These are phyloP conservation scores for Vaccinium macrocarpon DNA, from an alignment of 148 eudicot genomes.

Conservation along the genomic window DNA sequence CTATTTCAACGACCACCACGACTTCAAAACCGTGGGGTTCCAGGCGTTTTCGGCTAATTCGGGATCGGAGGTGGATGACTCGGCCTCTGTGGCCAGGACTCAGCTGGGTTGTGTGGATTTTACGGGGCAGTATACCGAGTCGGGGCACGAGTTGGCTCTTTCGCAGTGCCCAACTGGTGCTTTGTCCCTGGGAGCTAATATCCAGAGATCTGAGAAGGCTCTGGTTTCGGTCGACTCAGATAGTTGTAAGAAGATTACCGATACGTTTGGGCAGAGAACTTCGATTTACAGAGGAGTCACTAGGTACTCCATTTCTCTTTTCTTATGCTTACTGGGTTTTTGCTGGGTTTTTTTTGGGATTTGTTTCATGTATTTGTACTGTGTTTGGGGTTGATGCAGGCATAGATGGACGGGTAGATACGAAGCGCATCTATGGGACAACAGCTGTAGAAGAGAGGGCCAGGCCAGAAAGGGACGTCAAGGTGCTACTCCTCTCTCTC, in stretches of 20 bases:
- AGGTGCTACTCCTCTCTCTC: constrained; percentile 44
- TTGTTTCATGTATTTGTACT: neutral
- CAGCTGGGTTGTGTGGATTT: constrained; percentile 32
- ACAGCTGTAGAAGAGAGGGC: constrained; percentile 98
- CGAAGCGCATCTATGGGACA: constrained; percentile 99
- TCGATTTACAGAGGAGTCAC: constrained; percentile 98
- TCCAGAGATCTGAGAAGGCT: constrained; percentile 33
- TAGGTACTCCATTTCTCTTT: constrained; percentile 35
- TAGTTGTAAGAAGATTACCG: constrained; percentile 58
- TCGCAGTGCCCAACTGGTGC: constrained; percentile 25
- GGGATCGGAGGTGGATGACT: constrained; percentile 91
- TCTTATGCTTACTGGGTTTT: neutral
- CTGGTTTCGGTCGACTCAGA: constrained; percentile 41
- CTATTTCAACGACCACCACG: constrained; percentile 43
- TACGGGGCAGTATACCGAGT: constrained; percentile 41
- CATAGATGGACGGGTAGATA: constrained; percentile 99
- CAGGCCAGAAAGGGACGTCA: constrained; percentile 99
- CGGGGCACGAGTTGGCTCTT: constrained; percentile 40
- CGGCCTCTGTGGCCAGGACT: constrained; percentile 31
- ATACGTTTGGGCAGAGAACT: constrained; percentile 92
- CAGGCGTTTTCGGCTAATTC: constrained; percentile 71
- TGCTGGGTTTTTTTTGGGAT: neutral
- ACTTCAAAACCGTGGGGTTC: constrained; percentile 38
- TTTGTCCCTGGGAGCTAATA: constrained; percentile 48
- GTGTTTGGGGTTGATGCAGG: constrained; percentile 31